Evolutionary conservation across 495 filamentous ascomycete genomes (phyloP).

Genomic region (Penicillium flavigenum): DNA sequence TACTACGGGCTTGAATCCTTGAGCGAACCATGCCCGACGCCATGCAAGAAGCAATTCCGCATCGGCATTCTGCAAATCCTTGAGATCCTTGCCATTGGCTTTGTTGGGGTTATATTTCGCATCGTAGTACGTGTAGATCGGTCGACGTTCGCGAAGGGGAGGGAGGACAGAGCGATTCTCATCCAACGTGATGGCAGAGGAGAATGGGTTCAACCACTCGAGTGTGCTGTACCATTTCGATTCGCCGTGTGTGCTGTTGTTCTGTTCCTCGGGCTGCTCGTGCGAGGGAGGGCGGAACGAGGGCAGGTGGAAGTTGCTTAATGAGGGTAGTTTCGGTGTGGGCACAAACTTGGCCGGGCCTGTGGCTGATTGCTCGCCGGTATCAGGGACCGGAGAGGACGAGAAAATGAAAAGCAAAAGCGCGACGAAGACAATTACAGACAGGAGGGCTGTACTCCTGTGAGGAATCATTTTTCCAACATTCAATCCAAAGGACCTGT

Average conservation of each 20-base stretch:
- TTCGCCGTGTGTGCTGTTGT: slow-evolving; percentile 75
- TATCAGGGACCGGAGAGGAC: slow-evolving; percentile 37
- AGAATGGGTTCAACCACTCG: slow-evolving; percentile 90
- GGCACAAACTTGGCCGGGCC: slow-evolving; percentile 38
- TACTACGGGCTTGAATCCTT: slow-evolving; percentile 85
- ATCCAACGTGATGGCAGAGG: slow-evolving; percentile 77
- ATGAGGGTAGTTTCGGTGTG: slow-evolving; percentile 43
- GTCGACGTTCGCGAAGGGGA: slow-evolving; percentile 65
- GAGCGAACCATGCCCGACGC: slow-evolving; percentile 91
- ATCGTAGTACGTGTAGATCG: slow-evolving; percentile 95
- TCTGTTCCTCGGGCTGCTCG: slow-evolving; percentile 72
- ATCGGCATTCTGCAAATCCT: slow-evolving; percentile 64
- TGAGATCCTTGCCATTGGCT: slow-evolving; percentile 52
- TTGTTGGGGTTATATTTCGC: slow-evolving; percentile 43
- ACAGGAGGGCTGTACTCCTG: slow-evolving; percentile 43
- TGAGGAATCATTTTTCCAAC: slow-evolving; percentile 43
- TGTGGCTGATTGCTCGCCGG: slow-evolving; percentile 24
- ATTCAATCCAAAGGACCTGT: slow-evolving; percentile 12
- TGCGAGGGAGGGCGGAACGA: slow-evolving; percentile 70
- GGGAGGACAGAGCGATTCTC: slow-evolving; percentile 87
- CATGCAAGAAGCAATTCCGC: slow-evolving; percentile 78
- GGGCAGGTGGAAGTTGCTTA: slow-evolving; percentile 39
- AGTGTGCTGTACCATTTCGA: slow-evolving; percentile 84
- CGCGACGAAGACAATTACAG: slow-evolving; percentile 44
- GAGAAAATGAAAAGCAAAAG: slow-evolving; percentile 50